Conservation (phyloP, 2,329 filamentous ascomycete genomes). For the Clonostachys byssicola region DNA sequence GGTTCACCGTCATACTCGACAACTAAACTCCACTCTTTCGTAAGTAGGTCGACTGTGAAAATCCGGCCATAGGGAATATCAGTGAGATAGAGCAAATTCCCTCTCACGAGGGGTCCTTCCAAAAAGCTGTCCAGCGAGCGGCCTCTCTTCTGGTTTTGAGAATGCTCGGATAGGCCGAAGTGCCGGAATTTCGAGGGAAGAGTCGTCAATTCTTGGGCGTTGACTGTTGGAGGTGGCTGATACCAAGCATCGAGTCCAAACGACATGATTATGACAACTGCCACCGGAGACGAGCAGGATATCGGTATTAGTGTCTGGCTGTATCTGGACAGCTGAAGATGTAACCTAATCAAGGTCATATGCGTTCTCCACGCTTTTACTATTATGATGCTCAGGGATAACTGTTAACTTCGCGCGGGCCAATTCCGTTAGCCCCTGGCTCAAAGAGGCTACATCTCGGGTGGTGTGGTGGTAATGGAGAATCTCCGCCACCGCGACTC, state of each 20-base stretch:
- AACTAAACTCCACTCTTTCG: slow-evolving; percentile 3
- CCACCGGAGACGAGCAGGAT: background rate
- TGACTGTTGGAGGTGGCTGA: background rate
- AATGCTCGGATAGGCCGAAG: slow-evolving; percentile 4
- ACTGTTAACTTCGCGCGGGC: too few relatives aligned
- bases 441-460: too few relatives aligned
- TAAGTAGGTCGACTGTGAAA: background rate
- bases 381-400: too few relatives aligned
- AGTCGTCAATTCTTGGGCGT: background rate
- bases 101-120: slow-evolving; percentile 2
- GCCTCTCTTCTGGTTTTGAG: slow-evolving; percentile 6
- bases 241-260: slow-evolving; percentile 1
- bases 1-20: slow-evolving; percentile 6
- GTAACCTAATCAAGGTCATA: too few relatives aligned
- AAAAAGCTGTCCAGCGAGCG: slow-evolving; percentile 4
- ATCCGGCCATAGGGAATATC: slow-evolving; percentile 3
- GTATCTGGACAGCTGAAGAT: too few relatives aligned
- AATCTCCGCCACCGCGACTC: too few relatives aligned
- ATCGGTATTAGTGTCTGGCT: too few relatives aligned
- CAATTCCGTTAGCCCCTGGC: too few relatives aligned
- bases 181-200: slow-evolving; percentile 3
- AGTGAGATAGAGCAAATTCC: slow-evolving; percentile 1
- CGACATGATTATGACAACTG: background rate
- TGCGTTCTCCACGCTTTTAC: too few relatives aligned
- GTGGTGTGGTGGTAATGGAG: too few relatives aligned